Conservation (phyloP, 371 early-diverging fungal species). For the Zychaea mexicana region DNA sequence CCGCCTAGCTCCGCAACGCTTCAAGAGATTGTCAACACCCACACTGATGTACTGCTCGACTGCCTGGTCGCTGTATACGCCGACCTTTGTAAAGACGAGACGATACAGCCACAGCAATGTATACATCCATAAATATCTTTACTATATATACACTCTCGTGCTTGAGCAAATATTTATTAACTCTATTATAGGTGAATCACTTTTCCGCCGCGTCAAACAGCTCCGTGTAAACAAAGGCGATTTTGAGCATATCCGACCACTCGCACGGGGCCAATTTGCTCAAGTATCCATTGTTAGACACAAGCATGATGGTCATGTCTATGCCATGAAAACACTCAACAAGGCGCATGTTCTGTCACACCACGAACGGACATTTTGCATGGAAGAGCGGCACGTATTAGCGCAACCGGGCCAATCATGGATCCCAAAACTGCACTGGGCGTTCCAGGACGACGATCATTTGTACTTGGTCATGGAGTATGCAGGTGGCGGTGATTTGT, state of each 20-base stretch:
- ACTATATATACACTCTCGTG: neutral
- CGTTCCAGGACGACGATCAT: constrained; percentile 89
- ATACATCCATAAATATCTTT: neutral
- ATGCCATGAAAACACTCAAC: constrained; percentile 95
- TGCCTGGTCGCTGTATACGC: constrained; percentile 21
- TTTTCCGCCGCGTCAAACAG: constrained; percentile 56
- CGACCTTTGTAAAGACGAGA: constrained; percentile 6
- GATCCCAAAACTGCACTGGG: constrained; percentile 82
- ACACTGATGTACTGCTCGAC: constrained; percentile 17
- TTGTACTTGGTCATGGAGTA: constrained; percentile 98
- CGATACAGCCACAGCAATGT: constrained; percentile 17
- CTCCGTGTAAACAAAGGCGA: constrained; percentile 78
- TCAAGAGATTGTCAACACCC: constrained; percentile 2
- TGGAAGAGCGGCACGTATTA: constrained; percentile 89
- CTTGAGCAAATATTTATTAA: neutral
- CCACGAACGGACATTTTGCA: constrained; percentile 84
- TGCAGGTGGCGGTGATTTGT: constrained; percentile 94
- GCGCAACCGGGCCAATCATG: constrained; percentile 71
- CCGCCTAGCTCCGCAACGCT: constrained; percentile 9
- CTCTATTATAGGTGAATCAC: constrained; percentile 56
- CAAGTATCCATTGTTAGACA: constrained; percentile 64
- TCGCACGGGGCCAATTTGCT: constrained; percentile 94
- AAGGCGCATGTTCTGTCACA: constrained; percentile 87
- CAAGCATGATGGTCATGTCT: constrained; percentile 30
- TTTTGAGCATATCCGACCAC: constrained; percentile 84